A percentile compares a stretch with the other conserved stretches of the same genome.
Conservation (phyloP, 208 protist genomes). For the Trypanosomatidae sp. region DNA sequence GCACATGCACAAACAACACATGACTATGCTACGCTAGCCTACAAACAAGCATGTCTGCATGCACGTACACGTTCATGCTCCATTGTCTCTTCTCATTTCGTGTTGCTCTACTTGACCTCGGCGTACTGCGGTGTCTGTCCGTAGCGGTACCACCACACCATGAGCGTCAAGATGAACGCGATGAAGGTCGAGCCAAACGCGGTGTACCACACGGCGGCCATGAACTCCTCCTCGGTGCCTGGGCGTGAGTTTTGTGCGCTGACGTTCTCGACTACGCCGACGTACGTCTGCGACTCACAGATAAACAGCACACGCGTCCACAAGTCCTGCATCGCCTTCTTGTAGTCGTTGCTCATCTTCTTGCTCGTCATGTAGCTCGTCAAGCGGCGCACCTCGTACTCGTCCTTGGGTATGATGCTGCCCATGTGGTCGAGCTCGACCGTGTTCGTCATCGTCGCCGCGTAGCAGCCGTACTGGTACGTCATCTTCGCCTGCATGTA, state of each 20-base stretch:
- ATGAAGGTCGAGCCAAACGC: constrained; percentile 47
- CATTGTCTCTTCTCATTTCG: constrained; percentile 6
- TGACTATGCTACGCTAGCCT: background rate
- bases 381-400: constrained; percentile 79
- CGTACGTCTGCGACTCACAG: constrained; percentile 71
- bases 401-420: constrained; percentile 85
- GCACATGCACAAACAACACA: background rate
- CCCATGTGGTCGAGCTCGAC: constrained; percentile 86
- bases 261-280: constrained; percentile 61
- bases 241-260: constrained; percentile 66
- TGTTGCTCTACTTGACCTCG: constrained; percentile 49
- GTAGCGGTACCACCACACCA: constrained; percentile 80
- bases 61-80: background rate
- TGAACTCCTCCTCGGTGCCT: constrained; percentile 85
- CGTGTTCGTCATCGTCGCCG: constrained; percentile 76
- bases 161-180: constrained; percentile 42
- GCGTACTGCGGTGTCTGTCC: constrained; percentile 73
- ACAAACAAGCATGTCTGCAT: background rate
- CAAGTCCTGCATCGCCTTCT: constrained; percentile 80
- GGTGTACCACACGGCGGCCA: constrained; percentile 79
- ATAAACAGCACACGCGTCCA: constrained; percentile 76
- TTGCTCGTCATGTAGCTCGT: constrained; percentile 87
- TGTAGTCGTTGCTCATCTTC: constrained; percentile 86
- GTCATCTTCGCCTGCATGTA: constrained; percentile 86
- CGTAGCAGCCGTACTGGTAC: constrained; percentile 70